Conservation (phyloP, 2,329 filamentous ascomycete species). For the Alternaria panax region DNA sequence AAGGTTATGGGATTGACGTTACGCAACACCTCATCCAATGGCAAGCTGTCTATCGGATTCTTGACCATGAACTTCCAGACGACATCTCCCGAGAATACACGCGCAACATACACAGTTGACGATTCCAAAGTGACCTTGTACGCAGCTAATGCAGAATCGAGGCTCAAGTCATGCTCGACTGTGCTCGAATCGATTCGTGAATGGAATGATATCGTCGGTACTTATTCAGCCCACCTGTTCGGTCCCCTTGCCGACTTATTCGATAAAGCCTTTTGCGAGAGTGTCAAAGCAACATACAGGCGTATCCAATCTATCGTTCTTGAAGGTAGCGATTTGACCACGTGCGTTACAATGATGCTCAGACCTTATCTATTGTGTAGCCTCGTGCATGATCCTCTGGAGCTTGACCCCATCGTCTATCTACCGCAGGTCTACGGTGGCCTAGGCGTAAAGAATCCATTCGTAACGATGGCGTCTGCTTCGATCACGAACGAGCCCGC, state of each 20-base stretch:
- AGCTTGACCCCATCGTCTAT: no score
- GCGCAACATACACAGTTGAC: background rate
- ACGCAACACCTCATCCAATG: accelerated
- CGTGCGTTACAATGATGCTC: no score
- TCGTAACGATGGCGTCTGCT: background rate
- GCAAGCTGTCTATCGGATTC: no score
- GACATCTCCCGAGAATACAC: no score
- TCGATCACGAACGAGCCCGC: background rate
- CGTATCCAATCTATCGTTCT: no score
- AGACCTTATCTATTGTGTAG: no score
- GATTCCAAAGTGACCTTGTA: background rate
- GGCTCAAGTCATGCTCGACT: background rate
- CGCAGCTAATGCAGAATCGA: background rate
- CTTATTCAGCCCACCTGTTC: background rate
- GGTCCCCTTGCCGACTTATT: background rate
- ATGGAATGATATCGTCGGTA: background rate
- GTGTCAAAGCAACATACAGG: no score
- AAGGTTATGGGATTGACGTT: no score
- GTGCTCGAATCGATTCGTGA: background rate
- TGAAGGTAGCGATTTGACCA: no score
- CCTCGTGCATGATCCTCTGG: no score
- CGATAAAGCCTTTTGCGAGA: accelerated
- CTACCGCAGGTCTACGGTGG: background rate
- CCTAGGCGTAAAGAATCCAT: background rate
- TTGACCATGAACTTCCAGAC: accelerated